These are phyloP conservation scores for Chrysanthemum makinoi DNA, from an alignment of 129 eudicot genomes.

Conservation along the genomic window DNA sequence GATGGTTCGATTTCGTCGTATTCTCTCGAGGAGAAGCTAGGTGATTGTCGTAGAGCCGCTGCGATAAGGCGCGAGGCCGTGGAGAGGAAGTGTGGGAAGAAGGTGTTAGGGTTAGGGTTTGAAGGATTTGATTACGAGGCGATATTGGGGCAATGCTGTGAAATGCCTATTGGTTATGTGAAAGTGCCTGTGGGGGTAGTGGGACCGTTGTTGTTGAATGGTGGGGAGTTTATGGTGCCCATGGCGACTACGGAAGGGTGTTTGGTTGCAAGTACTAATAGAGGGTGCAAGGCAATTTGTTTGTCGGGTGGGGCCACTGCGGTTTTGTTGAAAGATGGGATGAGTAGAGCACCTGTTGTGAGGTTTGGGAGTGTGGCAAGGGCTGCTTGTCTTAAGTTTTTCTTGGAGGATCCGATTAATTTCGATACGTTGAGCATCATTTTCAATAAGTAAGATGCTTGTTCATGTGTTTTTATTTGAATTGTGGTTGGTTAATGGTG, in stretches of 20 bases:
- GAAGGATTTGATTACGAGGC: slow-evolving; percentile 48
- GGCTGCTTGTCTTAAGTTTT: slow-evolving; percentile 41
- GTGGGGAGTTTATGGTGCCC: slow-evolving; percentile 43
- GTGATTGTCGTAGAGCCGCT: slow-evolving; percentile 44
- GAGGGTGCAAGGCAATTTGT: slow-evolving; percentile 52
- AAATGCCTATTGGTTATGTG: slow-evolving; percentile 52
- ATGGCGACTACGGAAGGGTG: slow-evolving; percentile 62
- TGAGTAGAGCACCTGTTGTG: slow-evolving; percentile 57
- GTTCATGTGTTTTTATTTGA: slow-evolving; percentile 6
- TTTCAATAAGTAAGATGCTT: slow-evolving; percentile 38
- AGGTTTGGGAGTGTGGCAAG: slow-evolving; percentile 42
- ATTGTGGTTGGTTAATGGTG: no score
- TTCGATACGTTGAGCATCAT: slow-evolving; percentile 45
- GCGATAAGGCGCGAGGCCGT: slow-evolving; percentile 46
- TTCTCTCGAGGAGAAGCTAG: slow-evolving; percentile 36
- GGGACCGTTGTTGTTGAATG: slow-evolving; percentile 52
- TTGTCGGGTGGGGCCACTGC: slow-evolving; percentile 50
- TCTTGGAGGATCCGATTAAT: slow-evolving; percentile 47
- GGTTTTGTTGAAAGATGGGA: slow-evolving; percentile 48
- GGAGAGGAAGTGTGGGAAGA: slow-evolving; percentile 35
- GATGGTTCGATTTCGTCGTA: slow-evolving; percentile 38
- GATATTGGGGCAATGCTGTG: slow-evolving; percentile 53
- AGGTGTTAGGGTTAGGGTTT: slow-evolving; percentile 34
- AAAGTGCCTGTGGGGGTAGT: slow-evolving; percentile 53
- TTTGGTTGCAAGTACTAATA: slow-evolving; percentile 54